These are phyloP conservation scores for Trifolium pratense DNA, from an alignment of 306 rosid genomes.

Conservation along the genomic window DNA sequence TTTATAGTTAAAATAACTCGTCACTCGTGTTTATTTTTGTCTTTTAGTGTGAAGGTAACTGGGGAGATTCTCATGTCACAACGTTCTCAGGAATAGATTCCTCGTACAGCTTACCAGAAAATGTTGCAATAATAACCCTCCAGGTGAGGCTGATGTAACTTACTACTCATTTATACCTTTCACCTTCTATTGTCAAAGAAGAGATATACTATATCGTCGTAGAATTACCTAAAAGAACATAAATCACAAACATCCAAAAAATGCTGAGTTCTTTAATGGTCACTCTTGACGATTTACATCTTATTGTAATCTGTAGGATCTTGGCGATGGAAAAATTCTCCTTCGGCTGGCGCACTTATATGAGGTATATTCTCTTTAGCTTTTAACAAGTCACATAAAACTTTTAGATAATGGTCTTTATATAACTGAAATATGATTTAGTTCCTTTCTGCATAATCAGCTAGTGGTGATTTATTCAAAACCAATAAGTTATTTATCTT, in stretches of 20 bases:
- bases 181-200: background rate
- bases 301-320: conserved; percentile 59
- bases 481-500: background rate
- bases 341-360: conserved; percentile 79
- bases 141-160: conserved; percentile 55
- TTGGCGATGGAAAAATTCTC: conserved; percentile 66
- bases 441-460: background rate
- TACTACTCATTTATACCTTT: conserved; percentile 18
- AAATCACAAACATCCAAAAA: background rate
- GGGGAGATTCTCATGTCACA: conserved; percentile 64
- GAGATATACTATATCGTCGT: background rate
- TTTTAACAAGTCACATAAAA: background rate
- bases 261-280: background rate
- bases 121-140: conserved; percentile 75
- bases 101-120: conserved; percentile 68
- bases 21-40: conserved; percentile 29
- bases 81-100: conserved; percentile 65
- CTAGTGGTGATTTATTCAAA: too few species aligned
- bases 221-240: too few species aligned
- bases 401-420: background rate
- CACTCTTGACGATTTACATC: background rate
- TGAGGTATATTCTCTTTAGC: conserved; percentile 55
- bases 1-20: conserved; percentile 5
- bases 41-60: conserved; percentile 59
- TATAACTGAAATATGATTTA: background rate